Evolutionary conservation across 805 yeast genomes (phyloP), one percentile per base, ranked within the genome.

Genomic region (Candida methanosorbosa): DNA sequence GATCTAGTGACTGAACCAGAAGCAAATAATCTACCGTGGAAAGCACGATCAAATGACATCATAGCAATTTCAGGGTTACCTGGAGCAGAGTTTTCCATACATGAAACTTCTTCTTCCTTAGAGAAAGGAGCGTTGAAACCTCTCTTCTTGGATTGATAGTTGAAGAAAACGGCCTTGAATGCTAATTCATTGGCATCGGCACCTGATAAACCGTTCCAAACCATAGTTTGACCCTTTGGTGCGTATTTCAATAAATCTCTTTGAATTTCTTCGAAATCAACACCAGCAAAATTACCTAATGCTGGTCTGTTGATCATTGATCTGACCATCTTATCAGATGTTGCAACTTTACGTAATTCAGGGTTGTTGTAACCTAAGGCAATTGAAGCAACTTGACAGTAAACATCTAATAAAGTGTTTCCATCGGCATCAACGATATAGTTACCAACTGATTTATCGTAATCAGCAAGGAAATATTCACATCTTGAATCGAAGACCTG

Each of bases 1-100:
- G 96, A 86, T 58, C 95, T 77, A 27, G 97, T 88, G 45, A 85
- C 76, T 6, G 95, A 82, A 29, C 84, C 87, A 36, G 94, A 74
- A 18, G 95, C 97, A 64, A 88, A 86, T 43, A 87, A 64, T 63
- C 97, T 78, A 44, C 97, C 97, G 57, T 88, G 97, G 82, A 88
- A 90, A 21, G 92, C 92, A 45, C 76, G 71, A 59, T 78, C 78
- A 64, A 88, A 88, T 5, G 96, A 86, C 45, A 90, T 54, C 41
- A 88, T 81, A 33, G 95, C 86, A 47, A 83, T 61, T 25, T 81
- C 82, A 24, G 96, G 94, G 32, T 94, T 72, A 38, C 96, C 96
- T 34, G 97, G 97, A 19, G 84, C 72, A 47, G 69, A 64, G 59
- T 86, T 86, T 44, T 70, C 63, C 97, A 88, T 88, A 38, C 79